Conservation (phyloP, 345 rosid species). For the Melastoma malabathricum region DNA sequence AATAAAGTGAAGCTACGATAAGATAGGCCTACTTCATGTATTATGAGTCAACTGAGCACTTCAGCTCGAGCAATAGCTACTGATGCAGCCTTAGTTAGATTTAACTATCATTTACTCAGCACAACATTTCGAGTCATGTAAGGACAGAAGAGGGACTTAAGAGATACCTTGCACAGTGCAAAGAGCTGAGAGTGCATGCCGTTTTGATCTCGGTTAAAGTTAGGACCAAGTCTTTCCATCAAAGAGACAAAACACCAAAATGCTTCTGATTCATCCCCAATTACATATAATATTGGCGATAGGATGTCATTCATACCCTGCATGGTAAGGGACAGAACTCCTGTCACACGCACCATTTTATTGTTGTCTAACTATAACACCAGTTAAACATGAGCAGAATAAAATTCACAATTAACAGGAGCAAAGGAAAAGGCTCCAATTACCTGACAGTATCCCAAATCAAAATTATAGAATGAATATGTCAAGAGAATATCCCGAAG, state of each 20-base stretch:
- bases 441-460: slow-evolving; percentile 99
- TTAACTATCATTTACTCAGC: no score
- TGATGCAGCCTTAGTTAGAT: neutral
- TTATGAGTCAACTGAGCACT: no score
- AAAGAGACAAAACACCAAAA: slow-evolving; percentile 95
- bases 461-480: slow-evolving; percentile 90
- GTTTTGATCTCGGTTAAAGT: slow-evolving; percentile 90
- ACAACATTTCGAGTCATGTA: neutral
- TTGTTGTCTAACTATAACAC: no score
- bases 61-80: no score
- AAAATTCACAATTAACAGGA: neutral
- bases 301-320: slow-evolving; percentile 97
- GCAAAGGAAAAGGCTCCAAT: neutral
- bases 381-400: no score
- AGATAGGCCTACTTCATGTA: neutral
- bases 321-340: neutral
- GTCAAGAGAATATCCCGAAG: slow-evolving; percentile 80
- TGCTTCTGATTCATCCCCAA: slow-evolving; percentile 77
- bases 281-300: slow-evolving; percentile 82
- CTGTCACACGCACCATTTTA: neutral
- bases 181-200: slow-evolving; percentile 98
- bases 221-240: slow-evolving; percentile 96
- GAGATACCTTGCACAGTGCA: slow-evolving; percentile 77
- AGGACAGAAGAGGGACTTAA: neutral
- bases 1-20: neutral